A percentile compares a stretch with the other conserved stretches of the same genome.
phyloP scores from a whole-genome alignment of 371 early-diverging fungal genomes.

The Syncephalastrum monosporum region DNA sequence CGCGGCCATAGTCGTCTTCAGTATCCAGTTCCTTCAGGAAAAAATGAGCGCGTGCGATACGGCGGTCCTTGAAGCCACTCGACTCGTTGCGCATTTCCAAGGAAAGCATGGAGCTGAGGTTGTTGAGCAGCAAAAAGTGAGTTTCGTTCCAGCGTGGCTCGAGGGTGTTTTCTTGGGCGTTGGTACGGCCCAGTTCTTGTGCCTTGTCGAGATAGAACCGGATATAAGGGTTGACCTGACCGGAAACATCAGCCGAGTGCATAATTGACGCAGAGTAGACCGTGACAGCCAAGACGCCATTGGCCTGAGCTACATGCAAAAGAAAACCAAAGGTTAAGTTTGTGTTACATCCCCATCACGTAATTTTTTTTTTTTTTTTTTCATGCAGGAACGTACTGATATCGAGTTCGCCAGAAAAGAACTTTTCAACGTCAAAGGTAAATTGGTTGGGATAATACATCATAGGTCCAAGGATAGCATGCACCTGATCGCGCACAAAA shows the following conservation, averaged over 20 bases:
- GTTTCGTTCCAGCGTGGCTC: slow-evolving; percentile 65
- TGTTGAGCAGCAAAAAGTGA: slow-evolving; percentile 53
- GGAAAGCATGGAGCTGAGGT: slow-evolving; percentile 52
- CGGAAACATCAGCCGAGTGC: slow-evolving; percentile 73
- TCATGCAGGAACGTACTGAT: slow-evolving; percentile 26
- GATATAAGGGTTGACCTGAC: slow-evolving; percentile 83
- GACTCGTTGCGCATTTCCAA: slow-evolving; percentile 38
- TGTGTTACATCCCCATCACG: neutral
- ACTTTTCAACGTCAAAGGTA: slow-evolving; percentile 76
- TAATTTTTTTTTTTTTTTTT: no score
- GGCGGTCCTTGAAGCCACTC: slow-evolving; percentile 32
- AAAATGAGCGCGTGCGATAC: slow-evolving; percentile 50
- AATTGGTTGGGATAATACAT: slow-evolving; percentile 87
- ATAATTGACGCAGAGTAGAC: slow-evolving; percentile 77
- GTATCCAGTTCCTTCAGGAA: slow-evolving; percentile 55
- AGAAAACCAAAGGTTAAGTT: neutral
- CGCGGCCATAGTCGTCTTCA: slow-evolving; percentile 37
- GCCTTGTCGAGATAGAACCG: slow-evolving; percentile 73
- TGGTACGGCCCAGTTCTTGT: slow-evolving; percentile 69
- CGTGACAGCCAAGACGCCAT: slow-evolving; percentile 83
- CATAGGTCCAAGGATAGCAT: slow-evolving; percentile 73
- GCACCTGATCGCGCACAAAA: slow-evolving; percentile 80
- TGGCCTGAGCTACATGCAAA: slow-evolving; percentile 55
- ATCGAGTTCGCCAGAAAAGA: slow-evolving; percentile 70
- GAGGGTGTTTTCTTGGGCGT: slow-evolving; percentile 55